Evolutionary conservation across 2,329 filamentous ascomycete species (phyloP).

Genomic region (Fusarium veterinarium): DNA sequence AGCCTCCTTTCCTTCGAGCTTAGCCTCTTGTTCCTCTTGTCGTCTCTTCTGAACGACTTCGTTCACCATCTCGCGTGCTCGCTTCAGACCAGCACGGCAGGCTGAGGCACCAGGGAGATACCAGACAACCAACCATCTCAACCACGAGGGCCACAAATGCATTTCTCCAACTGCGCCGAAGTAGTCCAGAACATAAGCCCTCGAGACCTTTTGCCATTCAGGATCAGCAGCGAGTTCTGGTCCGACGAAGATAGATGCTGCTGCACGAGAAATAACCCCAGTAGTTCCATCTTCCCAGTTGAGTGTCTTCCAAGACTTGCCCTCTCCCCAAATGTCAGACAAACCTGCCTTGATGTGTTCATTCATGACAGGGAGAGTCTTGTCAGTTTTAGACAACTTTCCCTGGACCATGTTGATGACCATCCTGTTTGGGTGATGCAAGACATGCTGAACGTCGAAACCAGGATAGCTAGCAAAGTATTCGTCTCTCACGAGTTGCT

Average conservation of each 20-base stretch:
- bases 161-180: background rate
- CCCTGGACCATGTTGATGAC: slow-evolving; percentile 1
- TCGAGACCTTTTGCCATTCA: background rate
- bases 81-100: background rate
- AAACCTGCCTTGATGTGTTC: background rate
- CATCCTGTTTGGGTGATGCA: background rate
- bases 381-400: background rate
- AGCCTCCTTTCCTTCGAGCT: accelerated
- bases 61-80: background rate
- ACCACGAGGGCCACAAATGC: background rate
- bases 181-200: background rate
- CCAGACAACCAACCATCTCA: background rate
- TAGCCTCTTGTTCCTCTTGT: accelerated
- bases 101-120: background rate
- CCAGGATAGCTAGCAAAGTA: background rate
- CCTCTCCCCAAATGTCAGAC: background rate
- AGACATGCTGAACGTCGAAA: background rate
- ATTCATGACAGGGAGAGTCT: background rate
- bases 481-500: background rate
- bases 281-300: background rate
- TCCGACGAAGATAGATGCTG: background rate
- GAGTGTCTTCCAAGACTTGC: background rate
- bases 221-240: background rate
- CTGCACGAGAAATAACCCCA: background rate
- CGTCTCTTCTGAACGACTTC: background rate